phyloP scores from a whole-genome alignment of 371 early-diverging fungal species.

The Zychaea mexicana region DNA sequence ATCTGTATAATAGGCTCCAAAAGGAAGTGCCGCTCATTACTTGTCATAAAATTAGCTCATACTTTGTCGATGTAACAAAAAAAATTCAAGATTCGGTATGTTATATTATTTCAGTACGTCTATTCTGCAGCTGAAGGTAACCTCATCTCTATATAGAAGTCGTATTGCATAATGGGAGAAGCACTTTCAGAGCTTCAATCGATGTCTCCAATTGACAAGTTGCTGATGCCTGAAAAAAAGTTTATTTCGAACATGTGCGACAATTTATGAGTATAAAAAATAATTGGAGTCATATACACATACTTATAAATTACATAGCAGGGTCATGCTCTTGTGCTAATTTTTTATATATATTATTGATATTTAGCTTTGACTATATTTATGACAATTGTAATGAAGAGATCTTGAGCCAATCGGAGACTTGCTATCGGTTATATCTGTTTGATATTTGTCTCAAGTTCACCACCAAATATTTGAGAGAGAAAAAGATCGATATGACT shows the following conservation, averaged over 20 bases:
- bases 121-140: neutral
- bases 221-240: constrained; percentile 16
- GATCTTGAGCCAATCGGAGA: constrained; percentile 21
- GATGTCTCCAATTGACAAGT: neutral
- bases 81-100: neutral
- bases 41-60: constrained; percentile 24
- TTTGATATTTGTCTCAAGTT: constrained; percentile 23
- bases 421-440: constrained; percentile 28
- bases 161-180: neutral
- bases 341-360: neutral
- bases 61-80: constrained; percentile 16
- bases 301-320: constrained; percentile 18
- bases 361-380: constrained; percentile 24
- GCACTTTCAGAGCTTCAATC: neutral
- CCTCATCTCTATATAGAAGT: neutral
- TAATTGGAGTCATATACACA: constrained; percentile 19
- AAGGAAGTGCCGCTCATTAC: constrained; percentile 19
- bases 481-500: constrained; percentile 15
- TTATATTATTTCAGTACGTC: neutral
- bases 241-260: constrained; percentile 24
- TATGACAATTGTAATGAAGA: constrained; percentile 20
- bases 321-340: neutral
- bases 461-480: constrained; percentile 25
- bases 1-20: constrained; percentile 25
- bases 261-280: constrained; percentile 28